A percentile compares a stretch with the other conserved stretches of the same genome.
Conservation (phyloP, 345 rosid species). For the Bruguiera sexangula region DNA sequence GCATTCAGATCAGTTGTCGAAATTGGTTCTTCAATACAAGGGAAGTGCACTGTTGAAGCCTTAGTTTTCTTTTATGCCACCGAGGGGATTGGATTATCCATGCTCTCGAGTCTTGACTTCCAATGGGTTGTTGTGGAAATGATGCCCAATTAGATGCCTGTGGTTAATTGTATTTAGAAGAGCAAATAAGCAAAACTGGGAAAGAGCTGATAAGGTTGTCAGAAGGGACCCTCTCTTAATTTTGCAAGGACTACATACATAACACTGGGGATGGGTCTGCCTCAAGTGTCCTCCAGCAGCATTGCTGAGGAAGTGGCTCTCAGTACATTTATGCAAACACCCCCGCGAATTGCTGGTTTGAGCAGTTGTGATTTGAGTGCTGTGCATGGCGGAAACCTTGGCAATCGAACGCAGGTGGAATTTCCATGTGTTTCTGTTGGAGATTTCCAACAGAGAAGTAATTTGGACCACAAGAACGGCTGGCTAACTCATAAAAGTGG, state of each 20-base stretch:
- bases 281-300: conserved; percentile 24
- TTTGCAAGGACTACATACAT: conserved; percentile 9
- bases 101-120: not conserved
- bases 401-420: conserved; percentile 28
- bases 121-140: not conserved
- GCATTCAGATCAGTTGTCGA: not conserved
- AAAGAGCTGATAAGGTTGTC: conserved; percentile 6
- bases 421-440: conserved; percentile 15
- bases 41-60: not conserved
- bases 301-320: conserved; percentile 24
- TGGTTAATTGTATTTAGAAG: conserved; percentile 1
- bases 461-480: conserved; percentile 11
- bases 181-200: not conserved
- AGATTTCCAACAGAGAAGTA: conserved; percentile 15
- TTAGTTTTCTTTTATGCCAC: not conserved
- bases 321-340: conserved; percentile 15
- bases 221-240: conserved; percentile 3
- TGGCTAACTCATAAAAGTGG: conserved; percentile 12
- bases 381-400: conserved; percentile 25
- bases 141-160: conserved; percentile 8
- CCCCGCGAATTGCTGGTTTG: conserved; percentile 6
- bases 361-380: conserved; percentile 27
- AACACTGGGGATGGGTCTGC: conserved; percentile 17
- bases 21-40: not conserved
- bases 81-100: not conserved